Evolutionary conservation across 306 rosid species (phyloP).

Genomic region (Betula pendula): DNA sequence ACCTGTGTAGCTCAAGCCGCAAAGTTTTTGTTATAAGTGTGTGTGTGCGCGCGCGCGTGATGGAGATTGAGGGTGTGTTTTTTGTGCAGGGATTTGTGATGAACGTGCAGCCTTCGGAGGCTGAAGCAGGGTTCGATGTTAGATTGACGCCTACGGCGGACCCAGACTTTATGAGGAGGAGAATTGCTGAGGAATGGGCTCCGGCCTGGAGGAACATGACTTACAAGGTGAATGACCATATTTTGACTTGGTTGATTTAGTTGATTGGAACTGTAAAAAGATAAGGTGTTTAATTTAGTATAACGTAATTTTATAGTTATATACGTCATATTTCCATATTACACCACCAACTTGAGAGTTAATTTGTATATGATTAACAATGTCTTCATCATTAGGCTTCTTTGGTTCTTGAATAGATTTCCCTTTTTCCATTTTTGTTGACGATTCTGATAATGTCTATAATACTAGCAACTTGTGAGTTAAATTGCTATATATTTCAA

Average conservation of each 20-base stretch:
- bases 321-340: not conserved
- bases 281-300: not conserved
- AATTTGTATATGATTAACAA: not conserved
- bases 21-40: not conserved
- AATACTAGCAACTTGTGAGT: constrained; percentile 10
- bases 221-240: constrained; percentile 49
- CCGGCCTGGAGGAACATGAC: constrained; percentile 75
- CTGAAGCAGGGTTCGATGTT: constrained; percentile 84
- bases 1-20: not conserved
- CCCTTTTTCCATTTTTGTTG: not conserved
- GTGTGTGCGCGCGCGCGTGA: not conserved
- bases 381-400: not conserved
- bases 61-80: constrained; percentile 1
- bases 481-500: not conserved
- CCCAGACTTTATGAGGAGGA: constrained; percentile 61
- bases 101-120: constrained; percentile 94
- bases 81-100: constrained; percentile 76
- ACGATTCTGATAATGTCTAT: not conserved
- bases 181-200: constrained; percentile 82
- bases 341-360: not conserved
- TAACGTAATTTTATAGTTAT: not conserved
- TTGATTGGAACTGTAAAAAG: not conserved
- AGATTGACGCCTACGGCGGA: constrained; percentile 69
- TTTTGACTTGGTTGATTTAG: not conserved
- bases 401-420: not conserved